A percentile compares a stretch with the other conserved stretches of the same genome.
These are phyloP conservation scores for Colletotrichum chlorophyti DNA, from an alignment of 2,329 filamentous ascomycete species.

Conservation along the genomic window DNA sequence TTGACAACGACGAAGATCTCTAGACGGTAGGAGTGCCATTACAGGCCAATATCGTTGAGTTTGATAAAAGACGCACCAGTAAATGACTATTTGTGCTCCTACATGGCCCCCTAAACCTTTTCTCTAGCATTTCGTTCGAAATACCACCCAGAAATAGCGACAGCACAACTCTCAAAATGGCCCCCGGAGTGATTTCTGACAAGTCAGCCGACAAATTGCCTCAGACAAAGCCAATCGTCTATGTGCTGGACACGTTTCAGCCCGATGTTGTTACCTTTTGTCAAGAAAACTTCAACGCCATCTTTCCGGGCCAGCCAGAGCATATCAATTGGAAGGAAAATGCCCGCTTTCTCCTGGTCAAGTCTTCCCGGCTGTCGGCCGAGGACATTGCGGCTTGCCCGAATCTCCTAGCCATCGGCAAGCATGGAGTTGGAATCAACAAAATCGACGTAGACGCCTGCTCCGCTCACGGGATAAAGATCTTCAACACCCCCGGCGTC, in stretches of 20 bases:
- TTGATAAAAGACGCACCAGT: too few relatives aligned
- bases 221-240: constrained; percentile 44
- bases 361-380: constrained; percentile 43
- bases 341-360: constrained; percentile 47
- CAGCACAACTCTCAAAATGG: not conserved
- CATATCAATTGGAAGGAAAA: constrained; percentile 47
- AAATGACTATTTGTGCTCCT: too few relatives aligned
- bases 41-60: too few relatives aligned
- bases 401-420: constrained; percentile 49
- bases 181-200: constrained; percentile 1
- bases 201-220: not conserved
- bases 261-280: constrained; percentile 42
- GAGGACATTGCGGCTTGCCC: constrained; percentile 44
- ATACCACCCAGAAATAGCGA: not conserved
- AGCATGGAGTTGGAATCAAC: constrained; percentile 55
- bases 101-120: not conserved
- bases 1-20: too few relatives aligned
- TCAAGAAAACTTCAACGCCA: constrained; percentile 45
- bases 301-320: constrained; percentile 41
- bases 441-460: constrained; percentile 51
- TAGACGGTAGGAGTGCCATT: too few relatives aligned
- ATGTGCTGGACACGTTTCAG: constrained; percentile 47
- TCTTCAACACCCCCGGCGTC: constrained; percentile 54
- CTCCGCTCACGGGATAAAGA: constrained; percentile 44
- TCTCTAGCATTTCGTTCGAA: not conserved